Evolutionary conservation across 2,329 filamentous ascomycete species (phyloP), one percentile per base, ranked within the genome.

Genomic region (Epichloe amarillans): DNA sequence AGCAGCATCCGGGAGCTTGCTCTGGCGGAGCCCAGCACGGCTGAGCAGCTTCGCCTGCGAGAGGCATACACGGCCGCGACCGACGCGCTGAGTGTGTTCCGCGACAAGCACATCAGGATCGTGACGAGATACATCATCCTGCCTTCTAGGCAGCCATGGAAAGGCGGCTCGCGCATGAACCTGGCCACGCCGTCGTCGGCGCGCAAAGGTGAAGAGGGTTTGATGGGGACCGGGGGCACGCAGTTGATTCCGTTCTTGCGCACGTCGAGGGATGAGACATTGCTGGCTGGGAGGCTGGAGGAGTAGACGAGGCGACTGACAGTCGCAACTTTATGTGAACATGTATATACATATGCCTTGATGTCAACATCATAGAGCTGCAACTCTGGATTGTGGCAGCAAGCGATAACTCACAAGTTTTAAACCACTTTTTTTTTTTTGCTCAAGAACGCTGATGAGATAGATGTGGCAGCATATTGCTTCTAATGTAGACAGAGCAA

Each of bases 141-240:
- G 50, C 88, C 89, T 23, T 85, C 85, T 0, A 76, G 67, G 49
- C 67, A 72, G 52, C 62, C 64, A 15, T 58, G 59, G 56, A 52
- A 47, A 66, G 55, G 46, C 44, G 53, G 57, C 0, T 54, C 57
- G 2, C 59, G 57, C 6, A 62, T 64, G 52, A 76, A 76, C 52
- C 57, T 76, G 49, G 70, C 73, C 0, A 75, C 26, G 26, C 70
- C 69, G 0, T 74, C 71, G 14, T 66, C 68, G 12, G 54, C 49
- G 7, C 46, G 57, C 17, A 65, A 62, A 47, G 57, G 58, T 1
- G 63, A 62, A 17, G 60, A 64, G 19, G 69, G 85, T 55, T 70
- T 95, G 41, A 84, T 83, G 1, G 91, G 91, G 0, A 96, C 90
- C 0, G 90, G 90, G 91, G 91, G 91, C 0, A 96, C 91, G 0